A percentile compares a stretch with the other conserved stretches of the same genome.
Evolutionary conservation across 129 eudicot genomes (phyloP).

Genomic region (Lactuca sativa): DNA sequence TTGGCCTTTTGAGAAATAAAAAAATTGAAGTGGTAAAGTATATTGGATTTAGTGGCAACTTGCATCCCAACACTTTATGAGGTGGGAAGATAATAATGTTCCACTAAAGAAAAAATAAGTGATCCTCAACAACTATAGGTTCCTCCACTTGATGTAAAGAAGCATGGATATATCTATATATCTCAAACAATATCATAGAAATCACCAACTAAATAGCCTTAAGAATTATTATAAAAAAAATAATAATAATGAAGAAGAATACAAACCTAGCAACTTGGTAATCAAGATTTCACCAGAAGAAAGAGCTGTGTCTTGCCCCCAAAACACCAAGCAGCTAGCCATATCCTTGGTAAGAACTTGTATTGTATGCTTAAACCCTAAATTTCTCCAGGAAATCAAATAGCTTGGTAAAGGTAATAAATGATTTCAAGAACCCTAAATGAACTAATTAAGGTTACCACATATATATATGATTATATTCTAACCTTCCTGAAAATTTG

Average conservation of each 20-base stretch:
- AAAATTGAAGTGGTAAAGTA: too few relatives aligned
- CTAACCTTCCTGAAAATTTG: constrained; percentile 26
- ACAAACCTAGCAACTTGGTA: constrained; percentile 10
- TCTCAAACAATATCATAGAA: constrained; percentile 9
- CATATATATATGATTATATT: background rate
- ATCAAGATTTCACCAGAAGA: constrained; percentile 11
- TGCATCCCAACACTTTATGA: background rate
- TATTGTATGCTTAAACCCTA: constrained; percentile 16
- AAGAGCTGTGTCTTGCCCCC: constrained; percentile 16
- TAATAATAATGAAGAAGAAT: too few relatives aligned
- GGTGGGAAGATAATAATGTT: background rate
- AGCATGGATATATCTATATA: background rate
- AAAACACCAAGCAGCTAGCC: constrained; percentile 20
- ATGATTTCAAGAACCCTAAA: background rate
- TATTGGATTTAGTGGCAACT: background rate
- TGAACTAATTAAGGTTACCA: constrained; percentile 8
- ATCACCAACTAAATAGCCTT: constrained; percentile 8
- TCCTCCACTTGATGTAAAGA: background rate
- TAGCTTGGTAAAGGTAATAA: background rate
- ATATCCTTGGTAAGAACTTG: background rate
- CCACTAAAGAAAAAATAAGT: constrained; percentile 18
- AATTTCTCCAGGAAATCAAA: background rate
- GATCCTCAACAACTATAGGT: background rate
- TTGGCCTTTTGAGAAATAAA: background rate
- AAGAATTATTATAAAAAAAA: background rate